Evolutionary conservation across 345 rosid species (phyloP), one percentile per base, ranked within the genome.

Genomic region (Syzygium jambos): DNA sequence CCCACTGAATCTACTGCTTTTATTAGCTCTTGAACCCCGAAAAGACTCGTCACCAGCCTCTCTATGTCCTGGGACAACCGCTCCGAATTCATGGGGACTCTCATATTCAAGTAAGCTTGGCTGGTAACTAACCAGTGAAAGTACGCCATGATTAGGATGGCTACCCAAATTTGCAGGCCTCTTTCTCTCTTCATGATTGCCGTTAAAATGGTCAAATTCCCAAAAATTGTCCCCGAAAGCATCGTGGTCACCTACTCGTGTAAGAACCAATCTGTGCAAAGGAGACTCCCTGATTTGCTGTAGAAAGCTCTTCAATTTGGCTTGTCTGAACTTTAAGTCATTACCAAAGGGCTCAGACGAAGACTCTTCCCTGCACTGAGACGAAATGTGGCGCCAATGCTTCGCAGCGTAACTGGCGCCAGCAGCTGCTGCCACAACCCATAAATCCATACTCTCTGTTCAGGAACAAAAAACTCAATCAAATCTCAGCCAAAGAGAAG

Each of bases 401-500:
- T 89, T 91, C 8, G 91, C 92, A 19, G 84, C 46, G 85, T 90
- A 92, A 13, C 92, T 88, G 1, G 90, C 91, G 5, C 92, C 94
- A 51, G 92, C 88, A 85, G 92, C 90, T 56, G 92, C 94, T 85
- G 92, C 94, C n/a, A 91, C 90, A 21, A 89, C 84, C 94, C 93
- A 92, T 56, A 88, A 85, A 63, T 91, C 94, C 93, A 92, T 92
- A 25, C 41, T 51, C 59, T 82, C 80, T 73, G 80, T 1, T 73
- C 80, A 34, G 46, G 46, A 34, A 10, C 25, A 73, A 17, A 73
- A 15, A 73, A 2, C 11, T 34, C 1, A 34, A 17, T 73, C 80
- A 34, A 84, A 73, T 87, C 52, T 86, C 93, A 95, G 86, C 95
- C 94, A 85, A 94, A 86, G 61, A 92, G 88, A 89, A 94, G 92